These are phyloP conservation scores for Leccinum obscurum DNA, from an alignment of 768 basidiomycete species.

Conservation along the genomic window DNA sequence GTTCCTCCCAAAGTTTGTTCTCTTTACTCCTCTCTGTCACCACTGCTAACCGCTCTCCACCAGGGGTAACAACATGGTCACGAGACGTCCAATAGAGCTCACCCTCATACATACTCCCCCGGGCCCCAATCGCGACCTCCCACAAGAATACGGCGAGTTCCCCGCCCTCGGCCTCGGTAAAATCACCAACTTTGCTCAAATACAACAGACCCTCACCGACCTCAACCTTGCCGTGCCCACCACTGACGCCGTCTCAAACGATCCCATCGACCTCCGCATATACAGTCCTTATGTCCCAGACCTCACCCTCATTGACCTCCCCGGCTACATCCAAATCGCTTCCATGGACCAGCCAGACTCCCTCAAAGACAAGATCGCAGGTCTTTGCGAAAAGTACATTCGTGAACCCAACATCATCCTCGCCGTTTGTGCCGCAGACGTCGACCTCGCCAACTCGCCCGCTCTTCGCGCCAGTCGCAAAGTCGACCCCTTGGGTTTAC, in stretches of 20 bases:
- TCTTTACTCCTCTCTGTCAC: not conserved
- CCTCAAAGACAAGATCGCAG: constrained; percentile 89
- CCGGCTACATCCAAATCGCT: constrained; percentile 94
- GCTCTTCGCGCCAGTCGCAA: constrained; percentile 90
- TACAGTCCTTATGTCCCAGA: constrained; percentile 96
- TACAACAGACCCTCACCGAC: constrained; percentile 92
- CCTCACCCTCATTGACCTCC: constrained; percentile 95
- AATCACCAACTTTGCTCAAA: constrained; percentile 86
- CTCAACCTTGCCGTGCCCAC: constrained; percentile 91
- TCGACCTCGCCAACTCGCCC: constrained; percentile 97
- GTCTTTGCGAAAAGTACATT: constrained; percentile 94
- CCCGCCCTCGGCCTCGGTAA: constrained; percentile 86
- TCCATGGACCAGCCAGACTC: constrained; percentile 95
- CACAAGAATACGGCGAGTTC: constrained; percentile 91
- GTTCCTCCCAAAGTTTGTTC: constrained; percentile 92
- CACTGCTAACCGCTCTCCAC: constrained; percentile 1
- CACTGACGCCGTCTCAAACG: constrained; percentile 88
- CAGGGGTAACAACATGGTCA: constrained; percentile 99
- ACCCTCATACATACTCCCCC: constrained; percentile 92
- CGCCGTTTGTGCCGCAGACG: constrained; percentile 98
- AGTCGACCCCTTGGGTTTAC: constrained; percentile 91
- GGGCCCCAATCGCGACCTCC: constrained; percentile 45
- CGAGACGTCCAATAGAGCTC: constrained; percentile 95
- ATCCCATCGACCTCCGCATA: constrained; percentile 96
- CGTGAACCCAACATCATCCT: constrained; percentile 99